Evolutionary conservation across 2,329 filamentous ascomycete genomes (phyloP), one percentile per base, ranked within the genome.

Genomic region (Pyrenochaeta sp.): DNA sequence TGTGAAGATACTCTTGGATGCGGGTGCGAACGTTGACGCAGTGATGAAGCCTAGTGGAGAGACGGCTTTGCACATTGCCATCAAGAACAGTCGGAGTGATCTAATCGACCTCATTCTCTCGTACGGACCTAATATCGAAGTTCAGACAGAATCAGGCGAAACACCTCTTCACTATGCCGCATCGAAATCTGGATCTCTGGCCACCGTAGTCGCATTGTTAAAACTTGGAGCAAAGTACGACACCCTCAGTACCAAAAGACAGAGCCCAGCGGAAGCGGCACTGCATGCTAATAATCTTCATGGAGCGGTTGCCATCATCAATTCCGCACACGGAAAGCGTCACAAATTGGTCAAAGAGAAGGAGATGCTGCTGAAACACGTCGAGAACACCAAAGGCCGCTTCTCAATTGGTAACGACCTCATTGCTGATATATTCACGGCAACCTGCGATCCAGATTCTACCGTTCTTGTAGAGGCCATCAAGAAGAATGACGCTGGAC

Each of bases 111-210:
- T 61, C 6, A 44, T 70, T 13, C 51, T 68, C 3, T 31, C 42
- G 18, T 49, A 59, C 28, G 43, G 48, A 31, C 54, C 63, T 7
- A 40, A 63, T 21, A 42, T 67, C 9, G 57, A 62, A 24, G 41
- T 35, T 11, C 55, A 48, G 36, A 67, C 67, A 1, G 21, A 43
- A 10, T 60, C 55, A 5, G 45, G 57, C n/a, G 65, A 68, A 29
- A 68, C 67, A 34, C 46, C 59, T 21, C 56, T 70, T 4, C 66
- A 68, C 41, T 68, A 68, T 26, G 66, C 65, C 18, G 66, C 65
- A 15, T 53, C 56, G 10, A 61, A 53, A 17, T 46, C 55, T 3
- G 54, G 52, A 34, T 59, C 55, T 2, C 41, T 63, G 14, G 58
- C 60, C 11, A 41, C 47, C 9, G 58, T 66, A 3, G 53, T 55